phyloP scores from a whole-genome alignment of 371 early-diverging fungal species.

The Basidiobolus meristosporus region DNA sequence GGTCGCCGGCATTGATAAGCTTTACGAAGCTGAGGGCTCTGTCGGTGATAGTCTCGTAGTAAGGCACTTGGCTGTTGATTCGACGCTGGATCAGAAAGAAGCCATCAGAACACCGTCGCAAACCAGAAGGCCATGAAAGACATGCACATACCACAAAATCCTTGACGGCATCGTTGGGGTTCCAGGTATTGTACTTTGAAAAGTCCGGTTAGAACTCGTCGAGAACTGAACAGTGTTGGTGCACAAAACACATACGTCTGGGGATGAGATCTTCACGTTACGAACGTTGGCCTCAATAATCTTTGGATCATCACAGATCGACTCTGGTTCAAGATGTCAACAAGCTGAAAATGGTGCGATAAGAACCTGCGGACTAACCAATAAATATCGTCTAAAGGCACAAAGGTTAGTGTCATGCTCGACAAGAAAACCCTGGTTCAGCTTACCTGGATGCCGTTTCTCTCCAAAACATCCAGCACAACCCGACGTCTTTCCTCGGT shows the following conservation, averaged over 20 bases:
- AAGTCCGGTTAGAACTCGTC: background rate
- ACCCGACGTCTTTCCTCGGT: conserved; percentile 52
- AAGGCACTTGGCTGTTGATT: conserved; percentile 56
- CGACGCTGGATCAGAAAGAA: conserved; percentile 28
- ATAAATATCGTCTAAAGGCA: conserved; percentile 34
- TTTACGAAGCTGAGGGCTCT: conserved; percentile 52
- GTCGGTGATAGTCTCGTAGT: conserved; percentile 64
- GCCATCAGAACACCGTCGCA: too few relatives aligned
- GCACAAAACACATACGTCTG: conserved; percentile 45
- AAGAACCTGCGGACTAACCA: too few relatives aligned
- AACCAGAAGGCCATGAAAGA: conserved; percentile 3
- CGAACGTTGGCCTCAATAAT: conserved; percentile 58
- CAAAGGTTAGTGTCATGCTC: too few relatives aligned
- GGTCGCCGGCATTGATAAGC: conserved; percentile 78
- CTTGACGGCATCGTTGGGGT: conserved; percentile 56
- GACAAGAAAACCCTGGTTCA: background rate
- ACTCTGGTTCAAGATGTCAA: conserved; percentile 38
- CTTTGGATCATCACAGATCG: conserved; percentile 62
- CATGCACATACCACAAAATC: conserved; percentile 46
- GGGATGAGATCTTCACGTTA: conserved; percentile 77
- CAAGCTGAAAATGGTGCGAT: too few relatives aligned
- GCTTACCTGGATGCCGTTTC: conserved; percentile 37
- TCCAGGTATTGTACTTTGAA: conserved; percentile 37
- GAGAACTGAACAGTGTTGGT: too few relatives aligned
- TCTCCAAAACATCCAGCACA: conserved; percentile 40